Evolutionary conservation across 2,329 filamentous ascomycete species (phyloP).

Genomic region (Botrytis fabae): DNA sequence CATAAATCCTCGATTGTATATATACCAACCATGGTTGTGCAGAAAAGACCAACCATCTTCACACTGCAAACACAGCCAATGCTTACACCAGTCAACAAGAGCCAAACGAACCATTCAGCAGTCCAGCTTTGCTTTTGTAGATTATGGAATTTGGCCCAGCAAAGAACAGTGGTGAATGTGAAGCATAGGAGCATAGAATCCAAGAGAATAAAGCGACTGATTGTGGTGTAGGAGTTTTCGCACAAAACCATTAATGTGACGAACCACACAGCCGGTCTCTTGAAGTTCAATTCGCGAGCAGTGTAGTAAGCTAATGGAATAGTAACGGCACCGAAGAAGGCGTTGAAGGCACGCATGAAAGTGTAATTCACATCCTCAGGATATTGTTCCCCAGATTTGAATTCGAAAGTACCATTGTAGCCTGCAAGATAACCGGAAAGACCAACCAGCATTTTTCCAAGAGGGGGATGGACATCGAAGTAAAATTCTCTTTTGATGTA

Average conservation of each 20-base stretch:
- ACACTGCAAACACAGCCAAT: conserved; percentile 98
- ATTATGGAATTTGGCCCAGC: conserved; percentile 95
- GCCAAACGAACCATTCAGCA: conserved; percentile 90
- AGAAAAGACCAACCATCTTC: conserved; percentile 96
- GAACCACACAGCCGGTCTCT: conserved; percentile 86
- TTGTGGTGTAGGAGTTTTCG: conserved; percentile 99
- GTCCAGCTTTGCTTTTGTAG: conserved; percentile 84
- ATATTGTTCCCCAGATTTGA: conserved; percentile 97
- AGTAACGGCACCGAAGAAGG: conserved; percentile 88
- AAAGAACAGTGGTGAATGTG: conserved; percentile 95
- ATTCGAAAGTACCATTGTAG: conserved; percentile 99
- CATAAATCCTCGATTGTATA: conserved; percentile 97
- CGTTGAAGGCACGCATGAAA: conserved; percentile 98
- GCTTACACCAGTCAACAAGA: conserved; percentile 88
- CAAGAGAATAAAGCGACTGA: conserved; percentile 95
- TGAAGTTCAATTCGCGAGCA: conserved; percentile 84
- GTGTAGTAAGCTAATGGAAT: conserved; percentile 95
- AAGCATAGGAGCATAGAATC: conserved; percentile 99
- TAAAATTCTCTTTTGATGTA: conserved; percentile 99
- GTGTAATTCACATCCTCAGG: conserved; percentile 93
- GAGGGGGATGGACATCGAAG: conserved; percentile 92
- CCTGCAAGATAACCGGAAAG: conserved; percentile 93
- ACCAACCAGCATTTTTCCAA: conserved; percentile 98
- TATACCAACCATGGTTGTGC: conserved; percentile 88
- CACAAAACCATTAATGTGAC: conserved; percentile 96